These are phyloP conservation scores for Acer campestre DNA, from an alignment of 345 rosid genomes.

Conservation along the genomic window DNA sequence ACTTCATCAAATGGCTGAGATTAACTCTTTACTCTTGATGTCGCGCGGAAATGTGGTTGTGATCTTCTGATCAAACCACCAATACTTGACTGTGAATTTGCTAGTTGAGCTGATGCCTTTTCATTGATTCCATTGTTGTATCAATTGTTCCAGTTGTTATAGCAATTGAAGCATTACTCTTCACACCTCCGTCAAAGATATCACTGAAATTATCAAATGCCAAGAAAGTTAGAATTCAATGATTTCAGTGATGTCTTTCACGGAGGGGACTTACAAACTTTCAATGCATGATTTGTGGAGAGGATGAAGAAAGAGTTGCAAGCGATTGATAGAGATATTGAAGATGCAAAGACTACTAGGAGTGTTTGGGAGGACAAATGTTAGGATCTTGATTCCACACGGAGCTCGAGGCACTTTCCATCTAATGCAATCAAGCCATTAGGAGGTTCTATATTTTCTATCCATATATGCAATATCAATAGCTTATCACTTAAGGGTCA, in stretches of 20 bases:
- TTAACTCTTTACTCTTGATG: no score
- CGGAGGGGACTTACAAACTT: slow-evolving; percentile 61
- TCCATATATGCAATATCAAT: no score
- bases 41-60: no score
- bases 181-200: slow-evolving; percentile 57
- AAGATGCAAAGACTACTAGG: slow-evolving; percentile 61
- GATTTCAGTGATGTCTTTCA: no score
- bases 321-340: slow-evolving; percentile 78
- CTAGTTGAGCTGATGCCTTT: no score
- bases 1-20: no score
- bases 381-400: slow-evolving; percentile 64
- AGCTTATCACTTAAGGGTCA: no score
- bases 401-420: slow-evolving; percentile 64
- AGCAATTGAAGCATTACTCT: no score
- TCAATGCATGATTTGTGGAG: slow-evolving; percentile 74
- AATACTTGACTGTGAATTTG: no score
- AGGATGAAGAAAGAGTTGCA: slow-evolving; percentile 94
- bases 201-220: slow-evolving; percentile 57
- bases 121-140: no score
- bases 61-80: no score
- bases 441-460: slow-evolving; percentile 44
- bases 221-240: background rate
- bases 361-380: slow-evolving; percentile 75
- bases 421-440: slow-evolving; percentile 76
- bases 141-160: no score